Conservation (phyloP, 257 asterid species). For the Ilex aquifolium region DNA sequence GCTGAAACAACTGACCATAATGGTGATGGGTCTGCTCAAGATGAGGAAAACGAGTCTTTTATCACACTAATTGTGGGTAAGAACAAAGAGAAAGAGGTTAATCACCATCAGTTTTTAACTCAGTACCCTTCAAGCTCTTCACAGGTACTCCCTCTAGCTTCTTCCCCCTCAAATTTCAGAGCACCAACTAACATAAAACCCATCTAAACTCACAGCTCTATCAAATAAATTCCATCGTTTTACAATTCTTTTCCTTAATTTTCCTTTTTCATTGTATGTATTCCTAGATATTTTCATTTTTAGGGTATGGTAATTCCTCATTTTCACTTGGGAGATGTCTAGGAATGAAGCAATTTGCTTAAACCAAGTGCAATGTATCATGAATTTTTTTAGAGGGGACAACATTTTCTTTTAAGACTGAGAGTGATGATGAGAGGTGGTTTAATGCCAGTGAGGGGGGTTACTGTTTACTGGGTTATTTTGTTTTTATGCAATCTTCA, state of each 20-base stretch:
- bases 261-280: neutral
- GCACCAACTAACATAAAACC: neutral
- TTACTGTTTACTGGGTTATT: neutral
- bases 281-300: neutral
- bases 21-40: neutral
- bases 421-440: constrained; percentile 16
- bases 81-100: constrained; percentile 19
- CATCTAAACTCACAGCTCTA: constrained; percentile 5
- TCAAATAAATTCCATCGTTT: neutral
- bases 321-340: neutral
- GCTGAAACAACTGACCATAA: constrained; percentile 4
- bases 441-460: neutral
- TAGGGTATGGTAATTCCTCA: neutral
- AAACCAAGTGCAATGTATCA: neutral
- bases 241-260: neutral
- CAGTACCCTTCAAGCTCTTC: constrained; percentile 25
- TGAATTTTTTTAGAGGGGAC: constrained; percentile 15
- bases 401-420: constrained; percentile 23
- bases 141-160: constrained; percentile 29
- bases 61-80: constrained; percentile 27
- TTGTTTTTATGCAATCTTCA: constrained; percentile 15
- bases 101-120: constrained; percentile 8
- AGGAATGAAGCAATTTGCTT: neutral
- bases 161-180: constrained; percentile 23
- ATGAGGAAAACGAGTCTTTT: constrained; percentile 29